Evolutionary conservation across 768 basidiomycete genomes (phyloP), one percentile per base, ranked within the genome.

Genomic region (Amylocystis lapponica): DNA sequence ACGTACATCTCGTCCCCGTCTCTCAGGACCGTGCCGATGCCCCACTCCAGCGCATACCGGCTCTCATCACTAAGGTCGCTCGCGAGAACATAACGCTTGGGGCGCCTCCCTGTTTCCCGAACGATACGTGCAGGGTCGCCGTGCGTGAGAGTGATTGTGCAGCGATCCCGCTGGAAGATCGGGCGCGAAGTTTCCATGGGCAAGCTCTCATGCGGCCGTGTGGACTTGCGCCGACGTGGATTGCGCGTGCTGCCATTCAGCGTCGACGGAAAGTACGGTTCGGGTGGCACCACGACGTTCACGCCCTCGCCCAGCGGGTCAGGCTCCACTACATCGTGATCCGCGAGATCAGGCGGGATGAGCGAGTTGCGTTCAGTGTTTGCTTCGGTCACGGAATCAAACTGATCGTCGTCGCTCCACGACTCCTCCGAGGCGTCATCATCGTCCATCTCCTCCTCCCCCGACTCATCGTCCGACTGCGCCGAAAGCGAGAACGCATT

Each of bases 1-100:
- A 60, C 70, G 41, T 41, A 78, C 82, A 92, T 69, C 64, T 94
- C 88, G 55, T 99, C 96, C 2, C 95, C 95, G 63, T 97, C 93
- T 48, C 93, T 69, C 47, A 96, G 67, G 2, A 97, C 95, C 0
- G 95, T 97, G 2, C 94, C 95, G 42, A 98, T 94, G 9, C 88
- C 91, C 96, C 95, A 99, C 62, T 98, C 94, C 5, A 98, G 79
- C 1, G 96, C 96, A 62, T 94, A 99, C 26, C 85, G 73, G 63
- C 82, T 85, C 66, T 99, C 95, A 52, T 96, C 90, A 47, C 87
- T 91, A 54, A 98, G 61, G 74, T 99, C 96, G 57, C 92, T 96
- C 5, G 93, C 87, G 17, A 98, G 84, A 10, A 96, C 71, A 63
- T 97, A 99, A 47, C 65, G 66, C 47, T 77, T 74, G 51, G 78